Evolutionary conservation across 768 basidiomycete genomes (phyloP).

Genomic region (Cubamyces sp.): DNA sequence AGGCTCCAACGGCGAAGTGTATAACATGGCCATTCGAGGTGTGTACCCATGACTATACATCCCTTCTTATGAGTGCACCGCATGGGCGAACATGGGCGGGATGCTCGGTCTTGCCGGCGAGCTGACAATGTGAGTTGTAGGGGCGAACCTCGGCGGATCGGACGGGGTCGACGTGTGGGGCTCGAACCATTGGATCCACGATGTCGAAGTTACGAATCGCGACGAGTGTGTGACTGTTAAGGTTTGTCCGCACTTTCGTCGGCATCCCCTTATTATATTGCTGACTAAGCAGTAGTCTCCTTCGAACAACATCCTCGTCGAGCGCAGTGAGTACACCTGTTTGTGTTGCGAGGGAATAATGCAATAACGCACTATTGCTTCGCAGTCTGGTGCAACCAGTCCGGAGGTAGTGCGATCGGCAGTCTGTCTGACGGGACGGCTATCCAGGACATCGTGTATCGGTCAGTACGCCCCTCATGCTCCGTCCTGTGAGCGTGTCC

Average conservation of each 20-base stretch:
- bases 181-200: slow-evolving; percentile 39
- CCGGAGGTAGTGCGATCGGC: slow-evolving; percentile 37
- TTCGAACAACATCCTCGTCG: slow-evolving; percentile 34
- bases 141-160: slow-evolving; percentile 33
- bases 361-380: neutral
- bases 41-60: neutral
- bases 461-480: slow-evolving; percentile 4
- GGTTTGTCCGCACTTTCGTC: neutral
- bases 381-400: slow-evolving; percentile 39
- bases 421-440: slow-evolving; percentile 33
- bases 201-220: slow-evolving; percentile 38
- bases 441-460: slow-evolving; percentile 34
- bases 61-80: no score
- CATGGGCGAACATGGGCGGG: no score
- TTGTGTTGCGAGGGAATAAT: neutral
- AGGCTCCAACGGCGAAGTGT: slow-evolving; percentile 36
- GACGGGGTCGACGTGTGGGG: slow-evolving; percentile 39
- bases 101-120: no score
- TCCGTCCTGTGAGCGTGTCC: no score
- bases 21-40: slow-evolving; percentile 38
- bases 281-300: slow-evolving; percentile 16
- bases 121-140: neutral
- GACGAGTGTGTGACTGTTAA: slow-evolving; percentile 41
- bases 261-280: no score
- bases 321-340: slow-evolving; percentile 26